Base-by-base conservation (phyloP, 805 yeast species). In the Nakazawaea siamensis region DNA sequence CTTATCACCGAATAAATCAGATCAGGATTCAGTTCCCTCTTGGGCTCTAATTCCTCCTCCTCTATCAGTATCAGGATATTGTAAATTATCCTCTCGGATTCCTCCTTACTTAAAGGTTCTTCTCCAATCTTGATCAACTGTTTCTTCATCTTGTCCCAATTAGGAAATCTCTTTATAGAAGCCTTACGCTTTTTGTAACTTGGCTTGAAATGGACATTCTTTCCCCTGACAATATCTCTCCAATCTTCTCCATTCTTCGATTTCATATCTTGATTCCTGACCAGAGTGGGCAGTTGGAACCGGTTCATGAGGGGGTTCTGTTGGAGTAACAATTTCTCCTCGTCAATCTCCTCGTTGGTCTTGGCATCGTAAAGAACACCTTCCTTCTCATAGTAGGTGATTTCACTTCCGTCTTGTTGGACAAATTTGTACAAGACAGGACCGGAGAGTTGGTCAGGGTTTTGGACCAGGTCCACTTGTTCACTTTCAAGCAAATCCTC, bases 171-270 rank as follows among this genome's bases (percentile, higher is more conserved):
- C 7, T 20, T 20, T 10, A 8, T 20, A 7, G 7, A 8, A 20
- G 23, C 10, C 39, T 8, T 43, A 46, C 4, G 57, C 51, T 14
- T 34, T 21, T 20, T 48, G 18, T 55, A 57, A 3, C 45, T 45
- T 8, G 47, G 42, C 3, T 54, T 45, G 31, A 62, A 57, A 24
- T 57, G 53, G 10, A 57, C 52, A 48, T 80, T 80, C 1, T 60
- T 60, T 3, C 74, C 83, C 33, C 86, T 57, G 3, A 83, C 80
- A 10, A 77, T 62, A 51, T 79, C 87, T 45, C 86, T 58, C 84
- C 87, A 78, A 54, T 80, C 87, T 24, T 72, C 60, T 0, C 84
- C 85, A 4, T 42, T 43, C 11, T 44, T 43, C 5, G 4, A 27
- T 23, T 29, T 23, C 4, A 17, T 8, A 11, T 9, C 31, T 4